phyloP scores from a whole-genome alignment of 1,284 basidiomycete genomes.

The Clitocybe nebularis region DNA sequence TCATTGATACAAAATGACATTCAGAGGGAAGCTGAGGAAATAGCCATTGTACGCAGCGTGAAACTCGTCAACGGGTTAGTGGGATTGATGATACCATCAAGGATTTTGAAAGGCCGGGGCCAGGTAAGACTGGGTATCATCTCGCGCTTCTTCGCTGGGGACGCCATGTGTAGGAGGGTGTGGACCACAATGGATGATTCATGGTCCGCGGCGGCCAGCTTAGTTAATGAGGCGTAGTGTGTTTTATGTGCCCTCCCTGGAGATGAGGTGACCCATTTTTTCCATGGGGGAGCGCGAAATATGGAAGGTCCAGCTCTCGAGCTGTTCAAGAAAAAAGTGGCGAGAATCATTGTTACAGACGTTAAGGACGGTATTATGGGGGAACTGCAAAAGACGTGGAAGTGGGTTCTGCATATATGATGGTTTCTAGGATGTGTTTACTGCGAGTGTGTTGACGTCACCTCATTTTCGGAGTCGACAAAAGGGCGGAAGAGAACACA shows the following conservation, averaged over 20 bases:
- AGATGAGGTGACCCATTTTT: slow-evolving; percentile 31
- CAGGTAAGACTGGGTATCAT: slow-evolving; percentile 18
- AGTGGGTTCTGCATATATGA: slow-evolving; percentile 20
- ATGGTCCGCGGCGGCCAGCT: slow-evolving; percentile 37
- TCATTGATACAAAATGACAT: not conserved
- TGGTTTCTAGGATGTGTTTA: slow-evolving; percentile 14
- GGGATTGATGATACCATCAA: slow-evolving; percentile 12
- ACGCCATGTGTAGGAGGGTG: slow-evolving; percentile 13
- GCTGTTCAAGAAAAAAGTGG: slow-evolving; percentile 25
- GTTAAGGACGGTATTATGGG: slow-evolving; percentile 7
- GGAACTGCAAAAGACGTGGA: slow-evolving; percentile 24
- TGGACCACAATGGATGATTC: slow-evolving; percentile 36
- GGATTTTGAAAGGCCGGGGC: slow-evolving; percentile 15
- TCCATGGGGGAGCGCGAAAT: slow-evolving; percentile 42
- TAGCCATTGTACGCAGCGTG: not conserved
- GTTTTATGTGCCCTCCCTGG: not conserved
- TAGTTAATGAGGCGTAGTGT: no score
- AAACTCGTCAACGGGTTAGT: no score
- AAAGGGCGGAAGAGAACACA: slow-evolving; percentile 29
- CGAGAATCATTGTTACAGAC: slow-evolving; percentile 19
- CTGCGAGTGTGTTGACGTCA: slow-evolving; percentile 19
- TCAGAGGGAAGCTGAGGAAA: not conserved
- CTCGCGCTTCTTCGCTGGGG: slow-evolving; percentile 17
- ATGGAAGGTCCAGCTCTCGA: slow-evolving; percentile 36
- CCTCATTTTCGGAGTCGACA: not conserved